Percentiles rank a stretch among this genome's conserved stretches.
Conservation (phyloP, 106 monocot species). For the Allium fistulosum region DNA sequence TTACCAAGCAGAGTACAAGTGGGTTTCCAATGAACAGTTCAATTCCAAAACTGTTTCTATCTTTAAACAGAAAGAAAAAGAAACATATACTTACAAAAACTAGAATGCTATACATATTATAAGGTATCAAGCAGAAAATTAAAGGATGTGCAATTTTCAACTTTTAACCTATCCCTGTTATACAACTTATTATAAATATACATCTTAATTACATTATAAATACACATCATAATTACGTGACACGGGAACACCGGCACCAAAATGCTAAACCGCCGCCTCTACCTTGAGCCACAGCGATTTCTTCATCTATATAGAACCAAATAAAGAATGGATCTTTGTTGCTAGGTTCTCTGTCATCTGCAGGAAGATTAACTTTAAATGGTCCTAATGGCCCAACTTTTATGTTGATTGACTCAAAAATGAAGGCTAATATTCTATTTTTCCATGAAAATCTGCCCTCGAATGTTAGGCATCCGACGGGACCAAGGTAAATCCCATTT, state of each 20-base stretch:
- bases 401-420: constrained; percentile 59
- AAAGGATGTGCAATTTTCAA: no score
- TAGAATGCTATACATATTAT: no score
- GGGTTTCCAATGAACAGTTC: no score
- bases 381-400: constrained; percentile 85
- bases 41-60: no score
- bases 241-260: constrained; percentile 72
- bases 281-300: constrained; percentile 90
- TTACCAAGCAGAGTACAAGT: no score
- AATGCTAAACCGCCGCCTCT: constrained; percentile 85
- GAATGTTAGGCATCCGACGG: constrained; percentile 67
- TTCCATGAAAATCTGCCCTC: constrained; percentile 90
- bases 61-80: no score
- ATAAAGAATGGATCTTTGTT: constrained; percentile 95
- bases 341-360: constrained; percentile 51
- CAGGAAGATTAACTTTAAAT: constrained; percentile 45
- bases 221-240: constrained; percentile 9
- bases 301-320: constrained; percentile 92
- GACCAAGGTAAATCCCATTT: constrained; percentile 83
- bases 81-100: no score
- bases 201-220: neutral
- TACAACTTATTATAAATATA: no score
- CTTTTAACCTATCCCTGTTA: no score
- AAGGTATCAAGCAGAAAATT: no score
- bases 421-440: constrained; percentile 67